Evolutionary conservation across 2,329 filamentous ascomycete species (phyloP), one percentile per base, ranked within the genome.

Genomic region (Fusarium sp.): DNA sequence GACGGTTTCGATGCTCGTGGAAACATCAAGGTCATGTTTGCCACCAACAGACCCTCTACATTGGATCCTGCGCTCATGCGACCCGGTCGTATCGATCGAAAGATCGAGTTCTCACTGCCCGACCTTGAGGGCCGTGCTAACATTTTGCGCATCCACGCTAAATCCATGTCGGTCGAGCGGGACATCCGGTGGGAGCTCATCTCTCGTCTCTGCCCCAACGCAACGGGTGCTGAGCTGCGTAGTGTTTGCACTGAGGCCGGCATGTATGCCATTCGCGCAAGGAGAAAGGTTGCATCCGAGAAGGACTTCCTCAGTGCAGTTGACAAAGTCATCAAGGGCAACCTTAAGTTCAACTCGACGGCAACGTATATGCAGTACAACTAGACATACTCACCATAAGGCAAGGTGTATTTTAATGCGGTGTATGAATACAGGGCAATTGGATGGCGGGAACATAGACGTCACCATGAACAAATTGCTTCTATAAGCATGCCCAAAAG

Each of bases 11-110:
- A 98, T 80, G 93, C 95, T 54, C 90, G 95, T 82, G 95, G 95
- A 82, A 98, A 98, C 84, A 98, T 98, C 88, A 98, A 98, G 85
- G 95, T 98, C 84, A 98, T 98, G 95, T 98, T 98, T 80, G 95
- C 95, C 65, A 98, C 95, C 81, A 98, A 98, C 88, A 89, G 95
- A 82, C 95, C 95, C 7, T 97, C 95, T 8, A 98, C 95, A 8
- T 88, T 98, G 61, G 95, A 98, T 81, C 95, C 95, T n/a, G 95
- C 95, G 6, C 88, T 98, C 73, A 98, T 98, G 95, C 90, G 95
- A 85, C 95, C 95, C 16, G 95, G 95, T 36, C 95, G 95, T 89
- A 98, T 98, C 79, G 95, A 98, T 83, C 91, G 96, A 79, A 99
- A 99, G 89, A 99, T 99, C 78, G 96, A 99, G 84, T 99, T 99